phyloP scores from a whole-genome alignment of 495 filamentous ascomycete species.

The Trichoderma asperelloides region DNA sequence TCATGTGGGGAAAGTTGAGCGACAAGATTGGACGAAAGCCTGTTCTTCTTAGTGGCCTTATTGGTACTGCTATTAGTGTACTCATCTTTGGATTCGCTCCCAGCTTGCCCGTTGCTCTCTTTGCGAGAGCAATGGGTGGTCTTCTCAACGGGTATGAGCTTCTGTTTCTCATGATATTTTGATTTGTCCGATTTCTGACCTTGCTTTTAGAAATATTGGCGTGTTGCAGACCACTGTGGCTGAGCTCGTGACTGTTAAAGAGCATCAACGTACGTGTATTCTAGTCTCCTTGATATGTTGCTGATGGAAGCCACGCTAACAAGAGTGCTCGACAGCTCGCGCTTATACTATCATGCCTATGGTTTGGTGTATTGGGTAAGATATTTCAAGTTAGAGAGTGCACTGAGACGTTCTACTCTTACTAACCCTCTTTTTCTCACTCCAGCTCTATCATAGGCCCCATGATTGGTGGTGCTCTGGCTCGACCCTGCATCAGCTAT shows the following conservation, averaged over 20 bases:
- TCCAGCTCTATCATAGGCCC: constrained; percentile 70
- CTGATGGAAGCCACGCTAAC: constrained; percentile 18
- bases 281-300: neutral
- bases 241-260: constrained; percentile 82
- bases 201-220: constrained; percentile 60
- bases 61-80: constrained; percentile 89
- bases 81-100: constrained; percentile 86
- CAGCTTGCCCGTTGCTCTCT: constrained; percentile 71
- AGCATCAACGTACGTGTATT: constrained; percentile 65
- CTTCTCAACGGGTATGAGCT: constrained; percentile 76
- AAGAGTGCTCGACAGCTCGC: constrained; percentile 42
- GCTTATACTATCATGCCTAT: constrained; percentile 97
- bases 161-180: neutral
- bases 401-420: constrained; percentile 12
- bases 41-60: constrained; percentile 76
- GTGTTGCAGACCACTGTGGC: constrained; percentile 92
- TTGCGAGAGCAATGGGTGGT: constrained; percentile 83
- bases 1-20: constrained; percentile 88
- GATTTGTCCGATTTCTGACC: constrained; percentile 10
- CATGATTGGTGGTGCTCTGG: constrained; percentile 79
- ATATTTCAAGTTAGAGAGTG: neutral
- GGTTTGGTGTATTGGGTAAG: constrained; percentile 88
- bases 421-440: too few relatives aligned
- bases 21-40: constrained; percentile 90
- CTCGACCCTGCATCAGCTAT: constrained; percentile 74